phyloP scores from a whole-genome alignment of 208 protist species.

The Angomonas ambiguus region DNA sequence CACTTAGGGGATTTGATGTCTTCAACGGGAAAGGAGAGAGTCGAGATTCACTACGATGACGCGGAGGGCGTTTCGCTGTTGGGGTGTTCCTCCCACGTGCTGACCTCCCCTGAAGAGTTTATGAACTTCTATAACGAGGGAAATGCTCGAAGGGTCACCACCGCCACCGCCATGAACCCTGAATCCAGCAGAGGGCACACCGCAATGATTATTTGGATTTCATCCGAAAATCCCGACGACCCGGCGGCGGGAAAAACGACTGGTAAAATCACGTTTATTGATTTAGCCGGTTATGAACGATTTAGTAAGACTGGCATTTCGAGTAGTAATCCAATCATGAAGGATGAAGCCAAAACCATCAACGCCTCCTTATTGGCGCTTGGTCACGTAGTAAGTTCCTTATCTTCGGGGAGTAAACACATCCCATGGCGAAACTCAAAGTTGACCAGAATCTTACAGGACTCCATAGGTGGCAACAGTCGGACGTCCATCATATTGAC shows the following conservation, averaged over 20 bases:
- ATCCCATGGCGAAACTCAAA: constrained; percentile 92
- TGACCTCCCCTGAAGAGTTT: constrained; percentile 59
- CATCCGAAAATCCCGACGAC: constrained; percentile 52
- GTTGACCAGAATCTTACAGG: constrained; percentile 88
- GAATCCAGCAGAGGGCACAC: constrained; percentile 87
- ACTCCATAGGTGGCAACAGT: constrained; percentile 88
- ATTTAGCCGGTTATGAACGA: constrained; percentile 87
- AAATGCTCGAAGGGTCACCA: constrained; percentile 78
- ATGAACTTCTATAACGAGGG: constrained; percentile 82
- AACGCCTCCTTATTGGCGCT: constrained; percentile 85
- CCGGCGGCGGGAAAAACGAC: constrained; percentile 36
- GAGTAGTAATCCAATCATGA: constrained; percentile 64
- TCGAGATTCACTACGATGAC: constrained; percentile 75
- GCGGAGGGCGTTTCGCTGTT: constrained; percentile 66
- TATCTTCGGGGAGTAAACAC: constrained; percentile 63
- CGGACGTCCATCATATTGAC: constrained; percentile 87
- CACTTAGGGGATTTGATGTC: constrained; percentile 79
- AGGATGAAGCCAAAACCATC: constrained; percentile 90
- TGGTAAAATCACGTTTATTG: constrained; percentile 89
- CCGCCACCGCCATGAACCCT: constrained; percentile 87
- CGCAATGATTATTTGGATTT: constrained; percentile 70
- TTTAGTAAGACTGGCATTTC: constrained; percentile 89
- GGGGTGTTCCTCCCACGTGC: constrained; percentile 57
- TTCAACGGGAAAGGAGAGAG: constrained; percentile 52
- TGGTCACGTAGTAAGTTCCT: constrained; percentile 77